Evolutionary conservation across 176 grass and related monocot species (phyloP).

Genomic region (Miscanthus lutarioriparius): DNA sequence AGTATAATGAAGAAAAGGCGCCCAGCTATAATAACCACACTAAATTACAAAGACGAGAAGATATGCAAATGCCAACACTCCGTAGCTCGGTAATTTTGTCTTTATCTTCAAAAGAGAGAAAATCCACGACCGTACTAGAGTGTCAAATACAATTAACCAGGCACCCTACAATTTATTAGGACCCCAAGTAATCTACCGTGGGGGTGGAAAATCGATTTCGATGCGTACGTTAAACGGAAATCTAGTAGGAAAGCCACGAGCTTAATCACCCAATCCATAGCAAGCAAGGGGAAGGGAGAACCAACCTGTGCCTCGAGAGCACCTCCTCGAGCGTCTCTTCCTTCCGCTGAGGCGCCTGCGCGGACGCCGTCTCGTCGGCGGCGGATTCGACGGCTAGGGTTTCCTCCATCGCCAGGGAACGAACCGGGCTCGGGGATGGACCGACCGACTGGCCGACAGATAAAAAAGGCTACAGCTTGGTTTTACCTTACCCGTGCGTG

Average conservation of each 20-base stretch:
- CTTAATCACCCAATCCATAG: conserved; percentile 22
- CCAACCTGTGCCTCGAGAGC: conserved; percentile 70
- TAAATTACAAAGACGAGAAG: neutral
- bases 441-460: neutral
- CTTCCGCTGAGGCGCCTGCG: neutral
- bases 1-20: neutral
- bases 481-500: neutral
- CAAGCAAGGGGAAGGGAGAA: neutral
- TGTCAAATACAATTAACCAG: neutral
- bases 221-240: neutral
- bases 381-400: conserved; percentile 46
- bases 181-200: neutral
- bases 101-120: neutral
- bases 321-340: conserved; percentile 67
- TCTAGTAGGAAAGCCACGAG: neutral
- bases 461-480: neutral
- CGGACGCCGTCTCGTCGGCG: neutral
- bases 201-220: neutral
- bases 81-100: neutral
- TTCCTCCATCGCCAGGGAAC: conserved; percentile 48
- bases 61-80: neutral
- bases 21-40: neutral
- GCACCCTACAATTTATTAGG: neutral
- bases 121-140: neutral
- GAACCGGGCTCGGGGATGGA: neutral